Conservation (phyloP, 2,329 filamentous ascomycete genomes). For the Fusarium fracticaudum region DNA sequence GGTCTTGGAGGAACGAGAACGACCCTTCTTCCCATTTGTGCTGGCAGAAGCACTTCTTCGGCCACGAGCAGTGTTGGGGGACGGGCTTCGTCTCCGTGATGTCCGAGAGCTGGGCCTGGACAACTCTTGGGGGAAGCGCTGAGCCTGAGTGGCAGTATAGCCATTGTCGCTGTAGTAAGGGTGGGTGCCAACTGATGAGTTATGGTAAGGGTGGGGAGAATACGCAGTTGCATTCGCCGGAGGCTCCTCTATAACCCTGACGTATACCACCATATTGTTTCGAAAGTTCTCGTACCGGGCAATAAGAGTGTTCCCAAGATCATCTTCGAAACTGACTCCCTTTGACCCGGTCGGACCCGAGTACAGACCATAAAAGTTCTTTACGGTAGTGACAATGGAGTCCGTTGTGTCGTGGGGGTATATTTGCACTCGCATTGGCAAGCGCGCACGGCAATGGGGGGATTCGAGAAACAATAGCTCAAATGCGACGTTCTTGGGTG, state of each 20-base stretch:
- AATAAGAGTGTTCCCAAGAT: constrained; percentile 88
- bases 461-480: constrained; percentile 76
- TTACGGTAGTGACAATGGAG: constrained; percentile 97
- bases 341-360: constrained; percentile 74
- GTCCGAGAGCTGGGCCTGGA: constrained; percentile 76
- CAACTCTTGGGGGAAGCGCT: constrained; percentile 67
- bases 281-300: constrained; percentile 95
- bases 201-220: constrained; percentile 63
- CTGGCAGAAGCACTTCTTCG: constrained; percentile 80
- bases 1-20: constrained; percentile 76
- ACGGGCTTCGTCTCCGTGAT: constrained; percentile 81
- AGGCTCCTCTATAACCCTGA: constrained; percentile 79
- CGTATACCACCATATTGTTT: constrained; percentile 92
- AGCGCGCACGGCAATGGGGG: constrained; percentile 75
- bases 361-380: constrained; percentile 98
- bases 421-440: constrained; percentile 90
- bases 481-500: constrained; percentile 81
- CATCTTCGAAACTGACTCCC: constrained; percentile 95
- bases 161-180: constrained; percentile 63
- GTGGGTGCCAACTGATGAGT: constrained; percentile 62
- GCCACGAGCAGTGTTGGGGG: constrained; percentile 73
- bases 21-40: constrained; percentile 70
- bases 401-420: constrained; percentile 96
- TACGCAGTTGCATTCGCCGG: constrained; percentile 56
- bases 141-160: constrained; percentile 57